Evolutionary conservation across 805 yeast genomes (phyloP), one percentile per base, ranked within the genome.

Genomic region (Candida coquimbonensis): DNA sequence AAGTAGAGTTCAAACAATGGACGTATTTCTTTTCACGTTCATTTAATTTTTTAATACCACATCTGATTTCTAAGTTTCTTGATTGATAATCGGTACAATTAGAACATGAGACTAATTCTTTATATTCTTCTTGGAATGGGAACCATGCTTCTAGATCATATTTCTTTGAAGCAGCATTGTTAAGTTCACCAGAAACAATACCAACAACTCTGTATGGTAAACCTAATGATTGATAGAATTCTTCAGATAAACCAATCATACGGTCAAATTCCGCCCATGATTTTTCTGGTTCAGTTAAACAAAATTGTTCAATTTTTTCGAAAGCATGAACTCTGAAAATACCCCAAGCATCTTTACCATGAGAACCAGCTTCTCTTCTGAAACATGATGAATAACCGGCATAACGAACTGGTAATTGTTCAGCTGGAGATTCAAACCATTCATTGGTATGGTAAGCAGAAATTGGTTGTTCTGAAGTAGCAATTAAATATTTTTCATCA

Each of bases 331-430:
- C 98, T 73, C 99, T 85, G 82, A 93, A 93, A 55, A 93, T 89
- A 72, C 99, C 99, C 99, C 99, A 93, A 42, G 99, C 99, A 63
- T 93, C 99, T 68, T 91, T 91, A 68, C 99, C 99, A 62, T 91
- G 98, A 54, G 96, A 83, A 56, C 99, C 99, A 48, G 99, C 99
- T 74, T 93, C 99, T 74, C 99, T 87, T 72, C 99, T 83, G 83
- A 93, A 93, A 81, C 99, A 93, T 40, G 97, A 86, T 34, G 97
- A 89, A 75, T 85, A 93, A 61, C 99, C 99, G 41, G 96, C 99
- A 63, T 93, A 93, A 70, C 95, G 86, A 53, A 88, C 78, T 50
- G 99, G 99, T 57, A 93, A 78, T 74, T 93, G 99, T 70, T 90
- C 97, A 51, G 83, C 81, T 49, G 99, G 99, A 59, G 86, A 83